Evolutionary conservation across 768 basidiomycete genomes (phyloP).

Genomic region (Auriscalpium microsporum): DNA sequence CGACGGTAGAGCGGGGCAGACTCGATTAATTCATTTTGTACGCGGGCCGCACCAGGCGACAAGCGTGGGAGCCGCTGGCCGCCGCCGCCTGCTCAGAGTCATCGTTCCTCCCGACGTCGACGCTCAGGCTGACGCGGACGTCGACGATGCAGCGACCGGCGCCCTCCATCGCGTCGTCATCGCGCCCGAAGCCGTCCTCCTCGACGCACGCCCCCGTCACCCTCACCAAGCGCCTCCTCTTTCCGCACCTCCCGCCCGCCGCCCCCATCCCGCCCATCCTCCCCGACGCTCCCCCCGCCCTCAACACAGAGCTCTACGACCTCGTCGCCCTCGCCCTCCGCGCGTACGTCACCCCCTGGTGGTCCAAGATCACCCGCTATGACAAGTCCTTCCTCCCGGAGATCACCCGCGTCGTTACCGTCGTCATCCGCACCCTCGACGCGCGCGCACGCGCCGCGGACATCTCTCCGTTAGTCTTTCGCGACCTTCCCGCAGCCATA

Average conservation of each 20-base stretch:
- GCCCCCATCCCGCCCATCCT: constrained; percentile 48
- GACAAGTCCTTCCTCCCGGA: constrained; percentile 78
- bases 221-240: constrained; percentile 44
- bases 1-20: no score
- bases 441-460: constrained; percentile 45
- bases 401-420: constrained; percentile 48
- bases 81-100: not conserved
- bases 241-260: constrained; percentile 40
- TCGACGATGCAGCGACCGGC: constrained; percentile 1
- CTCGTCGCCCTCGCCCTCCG: constrained; percentile 72
- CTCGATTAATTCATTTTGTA: no score
- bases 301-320: constrained; percentile 68
- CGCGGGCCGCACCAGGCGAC: not conserved
- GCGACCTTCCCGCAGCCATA: constrained; percentile 55
- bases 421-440: constrained; percentile 55
- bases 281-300: constrained; percentile 38
- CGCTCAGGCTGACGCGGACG: no score
- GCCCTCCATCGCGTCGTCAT: constrained; percentile 12
- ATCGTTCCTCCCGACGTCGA: not conserved
- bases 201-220: constrained; percentile 1
- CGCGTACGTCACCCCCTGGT: constrained; percentile 79
- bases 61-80: not conserved
- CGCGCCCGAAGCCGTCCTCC: constrained; percentile 1
- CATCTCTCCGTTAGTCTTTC: constrained; percentile 50
- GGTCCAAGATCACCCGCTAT: constrained; percentile 73